Evolutionary conservation across 2,329 filamentous ascomycete genomes (phyloP).

Genomic region (Pseudogymnoascus sp.): DNA sequence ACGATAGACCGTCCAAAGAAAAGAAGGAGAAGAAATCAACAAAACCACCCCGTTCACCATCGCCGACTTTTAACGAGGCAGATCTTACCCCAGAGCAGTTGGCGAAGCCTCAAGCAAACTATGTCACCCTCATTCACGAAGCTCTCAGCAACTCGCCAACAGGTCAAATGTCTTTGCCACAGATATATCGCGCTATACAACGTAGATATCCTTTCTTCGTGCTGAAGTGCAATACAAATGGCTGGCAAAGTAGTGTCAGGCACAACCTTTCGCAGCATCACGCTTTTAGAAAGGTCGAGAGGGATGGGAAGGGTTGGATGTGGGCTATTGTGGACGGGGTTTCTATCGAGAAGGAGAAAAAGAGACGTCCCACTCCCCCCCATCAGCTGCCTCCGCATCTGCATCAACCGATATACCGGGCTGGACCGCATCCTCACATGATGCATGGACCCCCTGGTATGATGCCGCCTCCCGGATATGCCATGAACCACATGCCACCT

Average conservation of each 20-base stretch:
- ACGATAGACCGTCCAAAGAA: conserved; percentile 33
- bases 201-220: conserved; percentile 51
- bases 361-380: conserved; percentile 34
- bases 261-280: conserved; percentile 51
- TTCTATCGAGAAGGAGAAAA: conserved; percentile 50
- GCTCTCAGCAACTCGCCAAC: conserved; percentile 42
- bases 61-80: conserved; percentile 42
- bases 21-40: conserved; percentile 50
- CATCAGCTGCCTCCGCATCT: conserved; percentile 24
- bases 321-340: conserved; percentile 46
- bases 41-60: conserved; percentile 37
- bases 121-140: conserved; percentile 50
- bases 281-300: conserved; percentile 46
- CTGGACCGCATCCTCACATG: conserved; percentile 19
- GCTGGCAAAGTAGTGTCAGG: conserved; percentile 55
- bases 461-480: conserved; percentile 22
- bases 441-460: conserved; percentile 18
- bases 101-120: conserved; percentile 53
- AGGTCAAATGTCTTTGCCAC: conserved; percentile 47
- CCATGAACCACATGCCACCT: conserved; percentile 18
- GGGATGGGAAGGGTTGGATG: conserved; percentile 46
- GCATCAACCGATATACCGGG: conserved; percentile 24
- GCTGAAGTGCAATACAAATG: conserved; percentile 42
- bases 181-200: conserved; percentile 52
- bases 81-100: conserved; percentile 66